phyloP scores from a whole-genome alignment of 2,329 filamentous ascomycete species.

The Diatrype stigma region DNA sequence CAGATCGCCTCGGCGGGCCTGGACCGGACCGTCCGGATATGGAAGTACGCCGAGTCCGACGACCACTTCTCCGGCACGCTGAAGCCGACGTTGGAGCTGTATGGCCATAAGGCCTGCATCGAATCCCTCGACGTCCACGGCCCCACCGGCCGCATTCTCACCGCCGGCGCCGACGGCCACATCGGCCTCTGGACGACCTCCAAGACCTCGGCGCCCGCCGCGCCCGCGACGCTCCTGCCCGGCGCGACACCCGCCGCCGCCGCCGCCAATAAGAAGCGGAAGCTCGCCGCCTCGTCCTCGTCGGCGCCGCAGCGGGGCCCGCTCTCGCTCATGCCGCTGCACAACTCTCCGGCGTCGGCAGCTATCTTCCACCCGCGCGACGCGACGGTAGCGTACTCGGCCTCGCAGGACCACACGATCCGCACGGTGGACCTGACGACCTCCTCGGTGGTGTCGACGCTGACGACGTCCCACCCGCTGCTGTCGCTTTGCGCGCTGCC shows the following conservation, averaged over 20 bases:
- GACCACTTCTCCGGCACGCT: constrained; percentile 58
- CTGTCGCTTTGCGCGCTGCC: constrained; percentile 74
- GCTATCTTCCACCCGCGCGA: constrained; percentile 83
- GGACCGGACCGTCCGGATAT: constrained; percentile 81
- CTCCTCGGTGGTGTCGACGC: constrained; percentile 69
- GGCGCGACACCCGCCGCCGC: constrained; percentile 59
- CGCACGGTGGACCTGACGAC: constrained; percentile 90
- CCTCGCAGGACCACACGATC: constrained; percentile 85
- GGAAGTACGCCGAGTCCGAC: constrained; percentile 74
- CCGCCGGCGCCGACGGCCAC: constrained; percentile 76
- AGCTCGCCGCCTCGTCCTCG: constrained; percentile 43
- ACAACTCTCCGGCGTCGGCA: constrained; percentile 71
- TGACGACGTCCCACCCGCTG: constrained; percentile 79
- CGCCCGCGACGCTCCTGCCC: constrained; percentile 65
- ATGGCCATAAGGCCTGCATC: constrained; percentile 73
- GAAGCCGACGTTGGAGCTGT: constrained; percentile 73
- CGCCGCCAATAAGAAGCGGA: constrained; percentile 70
- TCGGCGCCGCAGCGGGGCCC: constrained; percentile 70
- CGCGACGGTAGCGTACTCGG: constrained; percentile 83
- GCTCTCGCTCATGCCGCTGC: constrained; percentile 65
- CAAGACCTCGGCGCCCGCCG: constrained; percentile 70
- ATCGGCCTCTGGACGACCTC: constrained; percentile 87
- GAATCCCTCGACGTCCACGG: constrained; percentile 72
- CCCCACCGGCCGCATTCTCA: constrained; percentile 72
- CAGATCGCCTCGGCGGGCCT: constrained; percentile 79